Conservation (phyloP, 202 grass and related monocot genomes). For the Brachypodium distachyon region DNA sequence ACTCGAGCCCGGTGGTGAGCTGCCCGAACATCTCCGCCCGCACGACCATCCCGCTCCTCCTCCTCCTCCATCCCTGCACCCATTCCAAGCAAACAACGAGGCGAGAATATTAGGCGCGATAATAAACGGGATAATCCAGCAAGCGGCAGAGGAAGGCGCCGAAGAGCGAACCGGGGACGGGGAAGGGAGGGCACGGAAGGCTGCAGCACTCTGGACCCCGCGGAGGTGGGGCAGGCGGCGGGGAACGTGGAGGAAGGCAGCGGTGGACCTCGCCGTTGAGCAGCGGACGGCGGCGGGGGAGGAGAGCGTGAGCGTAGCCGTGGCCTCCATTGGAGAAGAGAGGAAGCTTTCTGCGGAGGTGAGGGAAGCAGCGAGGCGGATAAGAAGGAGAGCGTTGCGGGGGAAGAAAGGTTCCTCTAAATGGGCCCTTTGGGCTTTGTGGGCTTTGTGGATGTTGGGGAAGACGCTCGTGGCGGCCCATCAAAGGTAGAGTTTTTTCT, state of each 20-base stretch:
- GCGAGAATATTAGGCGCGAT: not conserved
- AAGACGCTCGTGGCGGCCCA: not conserved
- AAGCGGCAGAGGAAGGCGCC: not conserved
- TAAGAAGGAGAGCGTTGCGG: conserved; percentile 3
- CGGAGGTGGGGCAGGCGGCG: conserved; percentile 2
- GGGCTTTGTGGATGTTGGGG: not conserved
- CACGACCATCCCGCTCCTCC: conserved; percentile 44
- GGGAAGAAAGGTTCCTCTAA: not conserved
- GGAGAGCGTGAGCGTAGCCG: conserved; percentile 21
- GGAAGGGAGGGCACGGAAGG: conserved; percentile 17
- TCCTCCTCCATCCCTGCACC: conserved; percentile 4
- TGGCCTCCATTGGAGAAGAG: conserved; percentile 22
- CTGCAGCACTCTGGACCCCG: not conserved
- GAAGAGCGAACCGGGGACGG: conserved; percentile 17
- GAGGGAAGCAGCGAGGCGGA: conserved; percentile 32
- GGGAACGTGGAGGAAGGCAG: conserved; percentile 1
- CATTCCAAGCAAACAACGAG: not conserved
- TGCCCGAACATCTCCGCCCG: conserved; percentile 96
- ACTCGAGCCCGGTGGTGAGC: conserved; percentile 87
- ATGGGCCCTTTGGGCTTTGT: not conserved
- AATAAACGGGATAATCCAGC: not conserved
- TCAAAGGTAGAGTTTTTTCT: too few species aligned
- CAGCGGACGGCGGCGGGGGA: conserved; percentile 11
- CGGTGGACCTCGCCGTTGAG: not conserved
- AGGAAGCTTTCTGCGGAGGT: conserved; percentile 22